A percentile compares a stretch with the other conserved stretches of the same genome.
Evolutionary conservation across 192 early-diverging fungal genomes (phyloP).

Genomic region (Umbelopsis sp.): DNA sequence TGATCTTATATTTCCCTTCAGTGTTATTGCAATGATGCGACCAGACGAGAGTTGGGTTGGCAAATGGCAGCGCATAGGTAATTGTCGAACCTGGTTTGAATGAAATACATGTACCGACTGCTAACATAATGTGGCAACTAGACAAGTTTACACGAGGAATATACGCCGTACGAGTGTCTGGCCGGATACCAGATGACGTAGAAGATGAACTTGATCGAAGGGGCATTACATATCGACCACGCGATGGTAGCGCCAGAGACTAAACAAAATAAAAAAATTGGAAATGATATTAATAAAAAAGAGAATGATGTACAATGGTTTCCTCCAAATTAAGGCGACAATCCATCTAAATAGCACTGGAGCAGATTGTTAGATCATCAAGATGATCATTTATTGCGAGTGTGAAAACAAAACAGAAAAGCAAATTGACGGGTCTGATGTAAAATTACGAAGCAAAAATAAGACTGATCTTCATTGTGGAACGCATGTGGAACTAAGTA

Average conservation of each 20-base stretch:
- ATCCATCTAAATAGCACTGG: too few species aligned
- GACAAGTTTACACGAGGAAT: constrained; percentile 68
- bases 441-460: neutral
- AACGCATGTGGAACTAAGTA: too few species aligned
- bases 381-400: neutral
- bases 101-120: constrained; percentile 11
- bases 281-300: neutral
- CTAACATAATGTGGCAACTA: constrained; percentile 11
- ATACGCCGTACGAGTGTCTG: constrained; percentile 76
- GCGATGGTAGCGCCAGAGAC: constrained; percentile 57
- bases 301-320: too few species aligned
- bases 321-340: too few species aligned
- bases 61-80: constrained; percentile 70
- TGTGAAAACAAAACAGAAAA: neutral
- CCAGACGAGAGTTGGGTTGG: constrained; percentile 78
- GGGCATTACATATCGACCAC: constrained; percentile 69
- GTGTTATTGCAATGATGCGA: constrained; percentile 72
- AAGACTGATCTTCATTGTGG: too few species aligned
- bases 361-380: neutral
- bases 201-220: constrained; percentile 69
- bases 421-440: neutral
- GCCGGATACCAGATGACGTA: constrained; percentile 73
- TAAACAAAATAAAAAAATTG: constrained; percentile 17
- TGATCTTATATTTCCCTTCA: constrained; percentile 20
- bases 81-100: neutral